Evolutionary conservation across 2,329 filamentous ascomycete genomes (phyloP).

Genomic region (Sarocladiaceae sp.): DNA sequence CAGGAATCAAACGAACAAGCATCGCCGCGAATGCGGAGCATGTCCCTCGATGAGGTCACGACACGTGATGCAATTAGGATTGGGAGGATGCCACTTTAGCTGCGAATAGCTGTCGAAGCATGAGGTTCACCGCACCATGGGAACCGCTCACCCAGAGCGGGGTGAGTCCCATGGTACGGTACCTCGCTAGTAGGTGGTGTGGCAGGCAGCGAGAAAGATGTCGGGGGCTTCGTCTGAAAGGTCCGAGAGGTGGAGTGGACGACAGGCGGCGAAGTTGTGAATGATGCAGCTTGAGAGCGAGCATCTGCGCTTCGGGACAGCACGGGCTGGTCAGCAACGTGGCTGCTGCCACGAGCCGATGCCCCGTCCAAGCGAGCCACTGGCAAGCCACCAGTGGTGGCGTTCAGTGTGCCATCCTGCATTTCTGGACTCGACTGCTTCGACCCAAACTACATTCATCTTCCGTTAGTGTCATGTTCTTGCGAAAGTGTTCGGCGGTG

Average conservation of each 20-base stretch:
- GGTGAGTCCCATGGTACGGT: constrained; percentile 31
- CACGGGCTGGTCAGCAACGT: neutral
- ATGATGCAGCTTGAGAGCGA: neutral
- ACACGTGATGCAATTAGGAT: no score
- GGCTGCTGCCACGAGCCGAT: neutral
- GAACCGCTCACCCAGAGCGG: constrained; percentile 37
- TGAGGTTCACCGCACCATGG: constrained; percentile 42
- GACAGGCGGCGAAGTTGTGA: neutral
- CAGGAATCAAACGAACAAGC: no score
- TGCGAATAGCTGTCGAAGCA: constrained; percentile 41
- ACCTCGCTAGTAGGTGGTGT: constrained; percentile 38
- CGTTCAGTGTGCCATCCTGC: constrained; percentile 40
- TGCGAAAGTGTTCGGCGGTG: constrained; percentile 10
- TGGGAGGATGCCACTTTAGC: no score
- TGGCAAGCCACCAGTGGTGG: constrained; percentile 34
- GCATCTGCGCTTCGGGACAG: neutral
- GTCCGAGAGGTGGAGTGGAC: neutral
- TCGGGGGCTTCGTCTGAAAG: constrained; percentile 9
- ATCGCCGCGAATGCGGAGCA: neutral
- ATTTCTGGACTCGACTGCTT: constrained; percentile 47
- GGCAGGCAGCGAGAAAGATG: constrained; percentile 36
- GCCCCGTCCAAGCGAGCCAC: constrained; percentile 13
- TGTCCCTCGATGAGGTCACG: no score
- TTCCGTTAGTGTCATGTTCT: constrained; percentile 31
- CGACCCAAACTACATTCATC: constrained; percentile 49